A percentile compares a stretch with the other conserved stretches of the same genome.
These are phyloP conservation scores for Boletales sp. DNA, from an alignment of 768 basidiomycete genomes.

Conservation along the genomic window DNA sequence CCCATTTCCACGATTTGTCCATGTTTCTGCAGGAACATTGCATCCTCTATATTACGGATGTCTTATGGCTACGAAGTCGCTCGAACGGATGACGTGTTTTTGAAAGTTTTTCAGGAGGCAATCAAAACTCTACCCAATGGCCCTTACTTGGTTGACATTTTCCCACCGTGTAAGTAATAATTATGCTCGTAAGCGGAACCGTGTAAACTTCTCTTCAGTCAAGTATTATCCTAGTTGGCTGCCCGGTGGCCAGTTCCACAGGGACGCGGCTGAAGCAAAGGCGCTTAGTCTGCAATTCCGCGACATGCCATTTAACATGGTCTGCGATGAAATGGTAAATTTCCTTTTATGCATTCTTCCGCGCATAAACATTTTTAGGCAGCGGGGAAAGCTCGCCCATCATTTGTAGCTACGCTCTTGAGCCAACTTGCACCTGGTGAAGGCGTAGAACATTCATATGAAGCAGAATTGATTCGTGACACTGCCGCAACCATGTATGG, in stretches of 20 bases:
- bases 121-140: not conserved
- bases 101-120: constrained; percentile 4
- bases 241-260: constrained; percentile 7
- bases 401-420: not conserved
- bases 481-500: not conserved
- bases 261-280: constrained; percentile 1
- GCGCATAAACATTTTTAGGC: not conserved
- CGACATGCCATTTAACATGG: constrained; percentile 5
- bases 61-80: constrained; percentile 2
- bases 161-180: constrained; percentile 1
- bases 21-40: not conserved
- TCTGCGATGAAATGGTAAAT: constrained; percentile 8
- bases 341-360: not conserved
- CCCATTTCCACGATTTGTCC: not conserved
- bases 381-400: not conserved
- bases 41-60: not conserved
- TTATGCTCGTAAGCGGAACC: too few species aligned
- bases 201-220: not conserved
- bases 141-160: constrained; percentile 5
- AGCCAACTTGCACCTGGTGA: not conserved
- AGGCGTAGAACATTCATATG: not conserved
- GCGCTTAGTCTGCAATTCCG: not conserved
- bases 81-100: not conserved
- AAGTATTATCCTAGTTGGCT: constrained; percentile 11
- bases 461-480: not conserved